Evolutionary conservation across 768 basidiomycete species (phyloP), one percentile per base, ranked within the genome.

Genomic region (Tephrocybe sp.): DNA sequence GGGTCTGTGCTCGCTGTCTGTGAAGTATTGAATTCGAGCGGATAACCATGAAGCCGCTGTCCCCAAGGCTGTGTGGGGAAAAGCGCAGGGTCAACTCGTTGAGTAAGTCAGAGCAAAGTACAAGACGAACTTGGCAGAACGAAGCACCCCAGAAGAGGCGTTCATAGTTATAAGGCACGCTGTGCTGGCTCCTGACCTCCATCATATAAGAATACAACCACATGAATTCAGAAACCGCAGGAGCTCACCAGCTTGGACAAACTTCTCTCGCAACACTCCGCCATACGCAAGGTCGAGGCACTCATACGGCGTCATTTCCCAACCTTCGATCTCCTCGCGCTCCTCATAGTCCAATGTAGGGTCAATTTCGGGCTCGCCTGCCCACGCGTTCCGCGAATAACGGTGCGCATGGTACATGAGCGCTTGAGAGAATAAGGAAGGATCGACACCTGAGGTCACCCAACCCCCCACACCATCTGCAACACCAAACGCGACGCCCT

Each of bases 391-490:
- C 53, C 77, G 76, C 10, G 84, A 80, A 62, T 85, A 88, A 39
- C 80, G 77, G 63, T 86, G 80, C 2, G 89, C 83, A 65, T 89
- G 84, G 66, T 85, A 94, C 88, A 94, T 93, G 43, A 97, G 71
- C 0, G 90, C 81, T 68, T 97, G 94, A 1, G 92, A 85, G 71
- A 94, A 97, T 38, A 94, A 71, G 0, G 91, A 85, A 1, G 91
- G 91, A 67, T 97, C 92, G 45, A 91, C 79, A 13, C 91, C 88
- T 22, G 80, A 79, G 30, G 85, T 80, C 41, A 81, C 78, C 94
- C 94, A 97, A 16, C 94, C 93, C 1, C 93, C 93, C 3, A 97
- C 93, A 16, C 94, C 94, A 58, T 97, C 94, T 31, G 93, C 90
- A 4, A 97, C 80, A 30, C 91, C 92, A 45, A 97, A 74, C 2